A percentile compares a stretch with the other conserved stretches of the same genome.
phyloP scores from a whole-genome alignment of 352 stramenopile genomes.

The Phytophthora nicotianae region DNA sequence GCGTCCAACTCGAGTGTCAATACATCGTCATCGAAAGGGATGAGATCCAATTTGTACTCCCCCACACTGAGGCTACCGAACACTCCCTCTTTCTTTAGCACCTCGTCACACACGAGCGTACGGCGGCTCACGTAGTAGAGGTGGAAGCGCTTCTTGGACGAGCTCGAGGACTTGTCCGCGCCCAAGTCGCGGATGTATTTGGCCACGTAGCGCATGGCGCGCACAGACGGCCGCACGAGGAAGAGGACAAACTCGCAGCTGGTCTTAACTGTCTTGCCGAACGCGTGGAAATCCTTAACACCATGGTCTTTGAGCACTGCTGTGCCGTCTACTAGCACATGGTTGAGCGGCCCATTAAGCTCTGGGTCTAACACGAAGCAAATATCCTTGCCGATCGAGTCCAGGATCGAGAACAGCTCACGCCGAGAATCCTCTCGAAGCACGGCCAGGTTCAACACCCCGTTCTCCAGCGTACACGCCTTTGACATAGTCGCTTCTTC shows the following conservation, averaged over 20 bases:
- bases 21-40: constrained; percentile 96
- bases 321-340: constrained; percentile 88
- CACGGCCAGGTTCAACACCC: constrained; percentile 84
- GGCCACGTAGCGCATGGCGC: constrained; percentile 80
- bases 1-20: constrained; percentile 92
- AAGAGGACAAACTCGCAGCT: constrained; percentile 90
- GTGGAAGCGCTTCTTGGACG: constrained; percentile 79
- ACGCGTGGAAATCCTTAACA: constrained; percentile 86
- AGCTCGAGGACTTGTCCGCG: constrained; percentile 27
- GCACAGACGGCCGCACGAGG: constrained; percentile 80
- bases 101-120: constrained; percentile 92
- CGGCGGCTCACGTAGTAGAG: constrained; percentile 91
- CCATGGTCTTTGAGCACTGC: constrained; percentile 86
- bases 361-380: constrained; percentile 88
- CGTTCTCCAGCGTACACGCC: constrained; percentile 81
- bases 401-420: constrained; percentile 86
- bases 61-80: constrained; percentile 86
- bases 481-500: constrained; percentile 63
- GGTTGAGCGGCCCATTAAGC: constrained; percentile 80
- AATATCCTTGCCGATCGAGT: constrained; percentile 87
- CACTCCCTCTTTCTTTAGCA: constrained; percentile 91
- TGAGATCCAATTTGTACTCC: constrained; percentile 94
- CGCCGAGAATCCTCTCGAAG: constrained; percentile 84
- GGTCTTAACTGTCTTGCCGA: constrained; percentile 81
- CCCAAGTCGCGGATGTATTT: constrained; percentile 78